Conservation (phyloP, 2,329 filamentous ascomycete genomes). For the Dactylonectria macrodidyma region DNA sequence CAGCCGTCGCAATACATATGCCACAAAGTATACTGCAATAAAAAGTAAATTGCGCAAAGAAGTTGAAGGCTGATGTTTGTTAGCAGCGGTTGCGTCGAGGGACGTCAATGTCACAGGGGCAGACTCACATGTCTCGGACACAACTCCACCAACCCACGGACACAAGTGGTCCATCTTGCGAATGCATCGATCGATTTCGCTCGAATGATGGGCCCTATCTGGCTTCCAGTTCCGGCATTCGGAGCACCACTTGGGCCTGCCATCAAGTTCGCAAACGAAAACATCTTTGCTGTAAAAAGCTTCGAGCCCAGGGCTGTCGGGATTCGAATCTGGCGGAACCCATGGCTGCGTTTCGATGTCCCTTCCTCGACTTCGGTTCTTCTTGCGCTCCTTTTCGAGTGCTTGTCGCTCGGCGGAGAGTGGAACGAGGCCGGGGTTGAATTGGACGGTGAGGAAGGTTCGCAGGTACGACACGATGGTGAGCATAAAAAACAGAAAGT, state of each 20-base stretch:
- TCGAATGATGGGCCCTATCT: slow-evolving; percentile 89
- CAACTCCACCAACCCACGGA: slow-evolving; percentile 95
- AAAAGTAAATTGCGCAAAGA: slow-evolving; percentile 88
- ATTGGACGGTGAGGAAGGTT: slow-evolving; percentile 76
- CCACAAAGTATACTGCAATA: slow-evolving; percentile 80
- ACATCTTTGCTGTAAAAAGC: slow-evolving; percentile 86
- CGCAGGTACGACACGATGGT: slow-evolving; percentile 79
- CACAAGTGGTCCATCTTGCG: slow-evolving; percentile 96
- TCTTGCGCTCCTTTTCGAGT: slow-evolving; percentile 50
- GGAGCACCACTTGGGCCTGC: slow-evolving; percentile 89
- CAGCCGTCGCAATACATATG: slow-evolving; percentile 74
- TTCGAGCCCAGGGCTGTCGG: slow-evolving; percentile 79
- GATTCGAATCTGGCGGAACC: slow-evolving; percentile 60
- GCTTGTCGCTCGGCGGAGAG: slow-evolving; percentile 59
- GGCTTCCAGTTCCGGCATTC: slow-evolving; percentile 90
- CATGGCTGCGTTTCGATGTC: slow-evolving; percentile 51
- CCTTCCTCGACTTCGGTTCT: slow-evolving; percentile 39
- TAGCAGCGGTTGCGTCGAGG: not conserved
- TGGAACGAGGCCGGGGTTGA: slow-evolving; percentile 82
- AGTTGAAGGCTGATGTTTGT: slow-evolving; percentile 79
- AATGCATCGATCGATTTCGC: slow-evolving; percentile 85
- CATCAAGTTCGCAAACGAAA: slow-evolving; percentile 87
- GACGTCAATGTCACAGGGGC: not conserved
- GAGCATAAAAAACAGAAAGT: slow-evolving; percentile 79
- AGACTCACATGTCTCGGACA: slow-evolving; percentile 80